These are phyloP conservation scores for Botrytis hyacinthi DNA, from an alignment of 2,329 filamentous ascomycete genomes.

Conservation along the genomic window DNA sequence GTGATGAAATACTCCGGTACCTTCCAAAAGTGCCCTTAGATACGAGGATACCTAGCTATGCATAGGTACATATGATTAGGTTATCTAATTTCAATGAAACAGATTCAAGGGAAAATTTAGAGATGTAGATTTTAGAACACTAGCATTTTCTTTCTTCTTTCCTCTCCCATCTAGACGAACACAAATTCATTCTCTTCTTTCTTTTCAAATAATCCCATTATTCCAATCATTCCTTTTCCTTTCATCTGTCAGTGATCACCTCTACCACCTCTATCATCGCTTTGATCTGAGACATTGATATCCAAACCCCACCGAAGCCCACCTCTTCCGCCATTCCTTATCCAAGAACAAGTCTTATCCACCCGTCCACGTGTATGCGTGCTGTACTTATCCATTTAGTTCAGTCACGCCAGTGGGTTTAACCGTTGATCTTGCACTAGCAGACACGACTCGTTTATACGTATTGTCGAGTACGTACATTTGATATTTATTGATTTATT, in stretches of 20 bases:
- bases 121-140: neutral
- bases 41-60: neutral
- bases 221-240: neutral
- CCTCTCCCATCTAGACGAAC: neutral
- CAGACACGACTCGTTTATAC: neutral
- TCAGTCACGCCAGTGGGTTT: conserved; percentile 3
- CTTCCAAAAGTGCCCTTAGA: neutral
- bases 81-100: neutral
- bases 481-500: neutral
- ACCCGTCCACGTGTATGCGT: conserved; percentile 11
- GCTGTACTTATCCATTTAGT: neutral
- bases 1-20: neutral
- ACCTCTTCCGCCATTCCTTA: neutral
- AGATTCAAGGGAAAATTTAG: neutral
- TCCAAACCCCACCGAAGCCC: neutral
- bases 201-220: neutral
- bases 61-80: neutral
- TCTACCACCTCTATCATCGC: neutral
- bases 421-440: neutral
- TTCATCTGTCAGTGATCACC: neutral
- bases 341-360: conserved; percentile 6
- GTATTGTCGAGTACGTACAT: neutral
- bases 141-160: neutral
- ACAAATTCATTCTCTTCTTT: neutral
- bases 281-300: neutral